Evolutionary conservation across 2,329 filamentous ascomycete genomes (phyloP).

Genomic region (Exophiala calicioides): DNA sequence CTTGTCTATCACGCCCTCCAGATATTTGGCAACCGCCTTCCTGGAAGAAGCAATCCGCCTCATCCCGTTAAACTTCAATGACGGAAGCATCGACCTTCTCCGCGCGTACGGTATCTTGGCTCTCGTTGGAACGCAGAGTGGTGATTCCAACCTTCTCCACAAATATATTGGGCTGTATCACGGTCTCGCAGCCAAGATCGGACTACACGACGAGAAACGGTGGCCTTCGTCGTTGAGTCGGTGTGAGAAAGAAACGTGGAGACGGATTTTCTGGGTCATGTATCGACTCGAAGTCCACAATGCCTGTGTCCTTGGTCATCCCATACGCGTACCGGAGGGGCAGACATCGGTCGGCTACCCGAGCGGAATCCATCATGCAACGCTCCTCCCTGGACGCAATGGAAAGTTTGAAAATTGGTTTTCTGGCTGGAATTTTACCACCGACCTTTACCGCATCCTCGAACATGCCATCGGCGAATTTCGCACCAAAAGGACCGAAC

Average conservation of each 20-base stretch:
- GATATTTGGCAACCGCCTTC: no score
- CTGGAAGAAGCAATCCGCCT: constrained; percentile 10
- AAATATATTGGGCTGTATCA: constrained; percentile 13
- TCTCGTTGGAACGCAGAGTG: constrained; percentile 8
- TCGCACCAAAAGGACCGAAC: constrained; percentile 1
- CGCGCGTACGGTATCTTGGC: constrained; percentile 11
- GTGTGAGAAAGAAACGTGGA: constrained; percentile 13
- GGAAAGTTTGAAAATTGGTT: constrained; percentile 6
- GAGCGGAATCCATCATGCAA: no score
- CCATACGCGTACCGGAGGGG: constrained; percentile 11
- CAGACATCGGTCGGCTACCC: constrained; percentile 14
- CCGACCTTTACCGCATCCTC: constrained; percentile 12
- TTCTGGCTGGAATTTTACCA: constrained; percentile 15
- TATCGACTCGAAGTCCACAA: constrained; percentile 17
- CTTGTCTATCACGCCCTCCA: constrained; percentile 1
- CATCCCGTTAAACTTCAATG: constrained; percentile 2
- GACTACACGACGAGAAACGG: constrained; percentile 13
- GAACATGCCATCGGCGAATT: constrained; percentile 14
- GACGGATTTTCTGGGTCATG: constrained; percentile 16
- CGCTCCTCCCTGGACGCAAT: constrained; percentile 6
- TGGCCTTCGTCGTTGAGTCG: constrained; percentile 4
- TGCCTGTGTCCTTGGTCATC: constrained; percentile 13
- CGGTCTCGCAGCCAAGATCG: constrained; percentile 6
- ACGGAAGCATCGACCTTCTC: constrained; percentile 8
- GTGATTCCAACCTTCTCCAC: constrained; percentile 9